A percentile compares a stretch with the other conserved stretches of the same genome.
These are phyloP conservation scores for Persicaria maculosa DNA, from an alignment of 148 eudicot genomes.

Conservation along the genomic window DNA sequence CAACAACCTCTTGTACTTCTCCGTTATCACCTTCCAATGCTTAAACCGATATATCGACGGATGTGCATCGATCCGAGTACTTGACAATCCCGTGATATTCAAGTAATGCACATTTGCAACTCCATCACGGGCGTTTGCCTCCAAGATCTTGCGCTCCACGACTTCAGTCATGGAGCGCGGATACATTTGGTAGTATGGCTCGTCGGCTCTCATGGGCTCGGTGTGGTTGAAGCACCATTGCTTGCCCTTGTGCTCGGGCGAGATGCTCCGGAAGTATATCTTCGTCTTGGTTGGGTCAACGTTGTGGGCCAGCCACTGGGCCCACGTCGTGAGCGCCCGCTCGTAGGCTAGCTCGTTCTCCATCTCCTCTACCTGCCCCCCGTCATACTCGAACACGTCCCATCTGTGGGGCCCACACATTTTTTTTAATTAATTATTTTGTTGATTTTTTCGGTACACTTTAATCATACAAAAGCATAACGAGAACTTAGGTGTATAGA, in stretches of 20 bases:
- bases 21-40: slow-evolving; percentile 14
- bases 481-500: slow-evolving; percentile 8
- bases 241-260: slow-evolving; percentile 37
- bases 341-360: slow-evolving; percentile 26
- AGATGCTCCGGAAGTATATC: slow-evolving; percentile 41
- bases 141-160: slow-evolving; percentile 20
- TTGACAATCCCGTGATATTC: slow-evolving; percentile 43
- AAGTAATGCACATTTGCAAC: slow-evolving; percentile 17
- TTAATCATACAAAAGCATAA: too few relatives aligned
- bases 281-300: slow-evolving; percentile 32
- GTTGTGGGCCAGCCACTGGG: slow-evolving; percentile 32
- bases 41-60: slow-evolving; percentile 23
- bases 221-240: slow-evolving; percentile 46
- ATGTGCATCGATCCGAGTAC: slow-evolving; percentile 44
- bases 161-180: slow-evolving; percentile 28
- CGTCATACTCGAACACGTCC: slow-evolving; percentile 33
- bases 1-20: slow-evolving; percentile 14
- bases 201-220: slow-evolving; percentile 29
- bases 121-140: slow-evolving; percentile 13
- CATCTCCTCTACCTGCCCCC: slow-evolving; percentile 28
- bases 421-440: neutral
- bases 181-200: slow-evolving; percentile 17
- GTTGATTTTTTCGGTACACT: neutral
- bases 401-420: slow-evolving; percentile 28
- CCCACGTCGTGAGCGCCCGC: slow-evolving; percentile 42